phyloP scores from a whole-genome alignment of 495 filamentous ascomycete genomes.

The Tuber brumale region DNA sequence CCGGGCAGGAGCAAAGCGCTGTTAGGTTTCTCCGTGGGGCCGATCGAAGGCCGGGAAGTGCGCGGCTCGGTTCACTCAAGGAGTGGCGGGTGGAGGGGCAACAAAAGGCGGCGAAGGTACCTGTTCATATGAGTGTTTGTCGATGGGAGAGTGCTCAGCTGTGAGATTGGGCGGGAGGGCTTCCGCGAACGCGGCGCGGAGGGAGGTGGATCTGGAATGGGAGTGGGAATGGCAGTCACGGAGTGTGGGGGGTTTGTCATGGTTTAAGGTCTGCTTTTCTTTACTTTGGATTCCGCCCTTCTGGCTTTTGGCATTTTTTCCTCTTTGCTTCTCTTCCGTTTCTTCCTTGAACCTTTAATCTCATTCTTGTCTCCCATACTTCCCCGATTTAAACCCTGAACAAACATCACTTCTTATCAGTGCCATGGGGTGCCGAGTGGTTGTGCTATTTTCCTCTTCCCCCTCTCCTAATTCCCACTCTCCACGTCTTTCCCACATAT shows the following conservation, averaged over 20 bases:
- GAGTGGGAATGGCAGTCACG: neutral
- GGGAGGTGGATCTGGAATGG: slow-evolving; percentile 11
- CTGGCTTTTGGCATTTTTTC: neutral
- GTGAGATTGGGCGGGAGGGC: slow-evolving; percentile 55
- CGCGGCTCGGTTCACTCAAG: neutral
- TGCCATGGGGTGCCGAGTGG: neutral
- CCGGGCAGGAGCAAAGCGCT: slow-evolving; percentile 41
- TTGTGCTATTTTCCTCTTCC: neutral
- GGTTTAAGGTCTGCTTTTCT: slow-evolving; percentile 7
- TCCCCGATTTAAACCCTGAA: neutral
- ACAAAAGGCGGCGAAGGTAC: slow-evolving; percentile 49
- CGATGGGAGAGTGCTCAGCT: slow-evolving; percentile 71
- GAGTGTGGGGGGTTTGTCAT: slow-evolving; percentile 30
- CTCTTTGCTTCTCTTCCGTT: neutral
- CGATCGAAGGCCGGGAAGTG: slow-evolving; percentile 56
- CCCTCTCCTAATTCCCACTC: neutral
- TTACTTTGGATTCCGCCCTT: neutral
- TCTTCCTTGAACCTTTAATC: neutral
- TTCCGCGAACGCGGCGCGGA: neutral
- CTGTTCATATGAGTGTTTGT: slow-evolving; percentile 68
- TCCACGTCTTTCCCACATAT: neutral
- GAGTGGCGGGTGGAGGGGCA: slow-evolving; percentile 20
- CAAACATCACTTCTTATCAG: neutral
- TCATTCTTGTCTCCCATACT: no score
- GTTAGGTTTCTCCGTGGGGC: slow-evolving; percentile 54